A percentile compares a stretch with the other conserved stretches of the same genome.
phyloP scores from a whole-genome alignment of 768 basidiomycete genomes.

The Termitomyces sp. region DNA sequence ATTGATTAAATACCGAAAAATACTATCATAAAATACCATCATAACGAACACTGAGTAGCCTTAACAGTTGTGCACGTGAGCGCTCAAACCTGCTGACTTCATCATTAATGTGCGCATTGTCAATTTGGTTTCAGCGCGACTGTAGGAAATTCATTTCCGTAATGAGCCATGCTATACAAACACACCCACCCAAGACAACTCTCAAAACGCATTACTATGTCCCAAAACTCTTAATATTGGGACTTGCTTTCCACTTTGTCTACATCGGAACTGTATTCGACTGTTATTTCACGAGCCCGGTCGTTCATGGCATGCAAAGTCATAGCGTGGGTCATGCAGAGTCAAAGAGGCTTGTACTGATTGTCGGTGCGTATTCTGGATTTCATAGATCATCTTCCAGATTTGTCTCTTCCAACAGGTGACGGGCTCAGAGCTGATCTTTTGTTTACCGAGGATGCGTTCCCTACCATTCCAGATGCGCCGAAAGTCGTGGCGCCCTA shows the following conservation, averaged over 20 bases:
- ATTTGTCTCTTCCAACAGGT: constrained; percentile 32
- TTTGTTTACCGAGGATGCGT: constrained; percentile 59
- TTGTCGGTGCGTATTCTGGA: constrained; percentile 51
- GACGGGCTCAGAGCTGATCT: constrained; percentile 85
- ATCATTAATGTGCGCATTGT: too few species aligned
- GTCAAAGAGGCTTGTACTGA: constrained; percentile 72
- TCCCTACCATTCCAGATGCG: constrained; percentile 43
- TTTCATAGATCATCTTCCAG: neutral
- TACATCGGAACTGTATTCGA: constrained; percentile 76
- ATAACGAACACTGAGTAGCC: too few species aligned
- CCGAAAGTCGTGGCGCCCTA: constrained; percentile 68
- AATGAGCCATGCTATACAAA: constrained; percentile 5
- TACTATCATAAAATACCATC: too few species aligned
- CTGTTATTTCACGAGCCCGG: constrained; percentile 84
- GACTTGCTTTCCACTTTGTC: constrained; percentile 68
- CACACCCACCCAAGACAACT: neutral
- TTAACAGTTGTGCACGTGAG: too few species aligned
- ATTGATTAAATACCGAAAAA: too few species aligned
- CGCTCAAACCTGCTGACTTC: neutral
- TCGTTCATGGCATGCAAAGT: constrained; percentile 71
- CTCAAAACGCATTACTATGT: constrained; percentile 28
- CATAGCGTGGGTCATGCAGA: constrained; percentile 40
- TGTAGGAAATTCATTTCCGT: neutral
- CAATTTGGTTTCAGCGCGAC: neutral
- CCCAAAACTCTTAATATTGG: constrained; percentile 49